These are phyloP conservation scores for Bonia amplexicaulis DNA, from an alignment of 176 grass and related monocot genomes.

Conservation along the genomic window DNA sequence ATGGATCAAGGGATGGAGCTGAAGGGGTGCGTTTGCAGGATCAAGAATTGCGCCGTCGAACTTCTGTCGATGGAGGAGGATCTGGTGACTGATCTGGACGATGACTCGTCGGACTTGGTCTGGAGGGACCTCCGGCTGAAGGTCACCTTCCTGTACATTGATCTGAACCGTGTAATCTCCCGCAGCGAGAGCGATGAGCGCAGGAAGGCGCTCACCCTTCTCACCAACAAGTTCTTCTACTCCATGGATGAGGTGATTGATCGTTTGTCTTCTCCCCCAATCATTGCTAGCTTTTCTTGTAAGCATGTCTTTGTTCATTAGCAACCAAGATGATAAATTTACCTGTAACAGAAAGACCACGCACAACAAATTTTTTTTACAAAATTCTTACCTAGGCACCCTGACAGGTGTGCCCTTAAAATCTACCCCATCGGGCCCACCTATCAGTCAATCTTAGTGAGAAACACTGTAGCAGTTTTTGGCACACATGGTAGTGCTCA, in stretches of 20 bases:
- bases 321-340: background rate
- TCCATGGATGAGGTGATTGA: conserved; percentile 64
- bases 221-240: conserved; percentile 62
- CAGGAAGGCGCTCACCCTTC: conserved; percentile 53
- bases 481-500: background rate
- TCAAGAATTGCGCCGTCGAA: conserved; percentile 59
- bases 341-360: background rate
- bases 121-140: conserved; percentile 65
- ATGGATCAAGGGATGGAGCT: conserved; percentile 55
- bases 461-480: background rate
- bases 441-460: background rate
- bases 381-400: background rate
- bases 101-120: conserved; percentile 51
- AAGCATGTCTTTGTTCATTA: conserved; percentile 1
- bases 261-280: background rate
- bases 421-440: background rate
- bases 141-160: conserved; percentile 67
- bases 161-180: conserved; percentile 67
- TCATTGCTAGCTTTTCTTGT: conserved; percentile 17
- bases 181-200: conserved; percentile 30
- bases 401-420: background rate
- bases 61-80: conserved; percentile 59
- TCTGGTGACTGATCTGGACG: conserved; percentile 44
- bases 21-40: conserved; percentile 57
- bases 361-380: background rate